Evolutionary conservation across 2,329 filamentous ascomycete genomes (phyloP), one percentile per base, ranked within the genome.

Genomic region (Scedosporium aurantiacum): DNA sequence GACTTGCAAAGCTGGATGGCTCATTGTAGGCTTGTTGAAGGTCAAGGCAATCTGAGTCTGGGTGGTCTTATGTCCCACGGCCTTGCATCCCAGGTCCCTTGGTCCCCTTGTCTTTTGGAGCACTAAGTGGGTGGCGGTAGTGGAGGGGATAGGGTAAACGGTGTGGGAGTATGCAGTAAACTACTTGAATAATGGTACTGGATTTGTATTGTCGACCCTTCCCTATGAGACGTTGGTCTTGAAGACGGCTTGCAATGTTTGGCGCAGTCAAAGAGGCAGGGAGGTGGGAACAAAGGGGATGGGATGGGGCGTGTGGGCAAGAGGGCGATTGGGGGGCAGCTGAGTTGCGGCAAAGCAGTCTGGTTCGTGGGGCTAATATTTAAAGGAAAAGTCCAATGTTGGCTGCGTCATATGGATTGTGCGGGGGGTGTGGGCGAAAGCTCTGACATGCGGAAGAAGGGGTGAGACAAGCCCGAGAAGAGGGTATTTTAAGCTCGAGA

Each of bases 401-500:
- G 23, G 23, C 50, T 54, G 50, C 23, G 50, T 54, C 50, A 54
- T 54, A 18, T 27, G 18, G 50, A 10, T 5, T 14, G 12, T 18
- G 50, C 6, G 3, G 21, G 23, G 50, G 18, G 50, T 16, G 50
- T 27, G 23, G 21, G 43, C 5, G 18, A 23, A 54, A 54, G 43
- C n/a, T 21, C 43, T 47, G 43, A 54, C 23, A 27, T 14, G 23
- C 12, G 50, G 50, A 27, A 14, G 50, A 54, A 25, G 18, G 50
- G 50, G 50, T 23, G 50, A 54, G 18, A 27, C 18, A 54, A 27
- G 14, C 12, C 18, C 27, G 50, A 23, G 21, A 28, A 25, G n/a
- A 54, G 18, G 50, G 50, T 21, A 54, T 54, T 54, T 54, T 54
- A 54, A 54, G 50, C 50, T 54, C 50, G 50, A 54, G 12, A 54